Base-by-base conservation (phyloP, 2,329 filamentous ascomycete genomes). In the Claviceps fusiformis region DNA sequence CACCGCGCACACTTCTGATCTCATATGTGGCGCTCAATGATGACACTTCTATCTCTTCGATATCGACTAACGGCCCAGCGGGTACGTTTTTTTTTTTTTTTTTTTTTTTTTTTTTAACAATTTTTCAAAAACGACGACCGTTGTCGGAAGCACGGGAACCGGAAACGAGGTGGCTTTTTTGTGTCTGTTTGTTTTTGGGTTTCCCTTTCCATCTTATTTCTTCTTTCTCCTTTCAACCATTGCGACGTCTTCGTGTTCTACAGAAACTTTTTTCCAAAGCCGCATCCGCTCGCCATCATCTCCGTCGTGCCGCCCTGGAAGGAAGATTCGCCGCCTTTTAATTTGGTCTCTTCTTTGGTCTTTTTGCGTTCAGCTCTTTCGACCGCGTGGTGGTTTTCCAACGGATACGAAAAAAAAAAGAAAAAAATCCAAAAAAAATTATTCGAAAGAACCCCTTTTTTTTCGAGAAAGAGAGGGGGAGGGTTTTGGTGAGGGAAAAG, bases 11-110 rank as follows among this genome's bases (percentile, higher is more conserved):
- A 29, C 27, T 15, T 47, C 6, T 45, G 39, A 33, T 52, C 37
- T 49, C 52, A 37, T 39, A 37, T 54, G 47, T 55, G 54, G 54
- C 54, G 54, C 33, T 33, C 8, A 11, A 31, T 47, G n/a, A 52
- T 48, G 54, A 55, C 49, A 55, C 50, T 44, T 46, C 29, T 39
- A 27, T 41, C 39, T 35, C 39, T 43, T 47, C 19, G 48, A 51
- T 5, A 46, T 50, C n/a, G 27, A 47, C 11, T 44, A 45, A 11
- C 15, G 29, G 39, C 17, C 37, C 37, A 47, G 24, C 41, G 39
- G n/a, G n/a, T n/a, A n/a, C n/a, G n/a, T n/a, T n/a, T n/a, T n/a
- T n/a, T n/a, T n/a, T n/a, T n/a, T n/a, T n/a, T n/a, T n/a, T n/a
- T n/a, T n/a, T n/a, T n/a, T n/a, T n/a, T n/a, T n/a, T n/a, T n/a